Evolutionary conservation across 2,329 filamentous ascomycete genomes (phyloP).

Genomic region (Magnaporthiopsis incrustans): DNA sequence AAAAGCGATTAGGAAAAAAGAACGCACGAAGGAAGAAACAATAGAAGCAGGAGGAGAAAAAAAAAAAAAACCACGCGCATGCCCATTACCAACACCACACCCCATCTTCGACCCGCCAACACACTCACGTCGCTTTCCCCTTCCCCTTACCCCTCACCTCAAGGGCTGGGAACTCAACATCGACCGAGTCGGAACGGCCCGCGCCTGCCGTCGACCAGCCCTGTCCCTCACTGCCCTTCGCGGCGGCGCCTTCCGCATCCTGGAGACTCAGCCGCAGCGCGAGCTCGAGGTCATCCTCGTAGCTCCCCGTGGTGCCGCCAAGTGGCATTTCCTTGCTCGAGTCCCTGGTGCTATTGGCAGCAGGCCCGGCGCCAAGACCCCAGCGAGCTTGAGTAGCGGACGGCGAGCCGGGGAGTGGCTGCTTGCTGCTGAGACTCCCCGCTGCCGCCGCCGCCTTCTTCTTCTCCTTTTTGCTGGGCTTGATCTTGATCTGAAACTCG

Average conservation of each 20-base stretch:
- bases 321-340: background rate
- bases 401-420: conserved; percentile 13
- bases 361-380: too few species aligned
- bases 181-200: conserved; percentile 14
- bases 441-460: conserved; percentile 19
- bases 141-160: conserved; percentile 27
- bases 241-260: conserved; percentile 31
- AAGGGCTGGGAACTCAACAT: conserved; percentile 23
- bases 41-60: too few species aligned
- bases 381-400: background rate
- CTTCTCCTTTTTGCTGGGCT: conserved; percentile 20
- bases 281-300: conserved; percentile 51
- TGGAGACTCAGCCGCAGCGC: conserved; percentile 53
- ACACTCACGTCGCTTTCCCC: conserved; percentile 22
- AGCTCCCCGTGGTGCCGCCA: conserved; percentile 9
- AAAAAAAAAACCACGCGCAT: background rate
- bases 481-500: conserved; percentile 37
- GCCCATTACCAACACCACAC: background rate
- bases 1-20: too few species aligned
- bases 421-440: conserved; percentile 7
- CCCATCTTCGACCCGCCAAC: background rate
- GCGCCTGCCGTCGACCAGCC: conserved; percentile 1
- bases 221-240: conserved; percentile 23
- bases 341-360: background rate
- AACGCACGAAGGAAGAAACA: too few species aligned